Conservation (phyloP, 441 rosid species). For the Geranium incanum region DNA sequence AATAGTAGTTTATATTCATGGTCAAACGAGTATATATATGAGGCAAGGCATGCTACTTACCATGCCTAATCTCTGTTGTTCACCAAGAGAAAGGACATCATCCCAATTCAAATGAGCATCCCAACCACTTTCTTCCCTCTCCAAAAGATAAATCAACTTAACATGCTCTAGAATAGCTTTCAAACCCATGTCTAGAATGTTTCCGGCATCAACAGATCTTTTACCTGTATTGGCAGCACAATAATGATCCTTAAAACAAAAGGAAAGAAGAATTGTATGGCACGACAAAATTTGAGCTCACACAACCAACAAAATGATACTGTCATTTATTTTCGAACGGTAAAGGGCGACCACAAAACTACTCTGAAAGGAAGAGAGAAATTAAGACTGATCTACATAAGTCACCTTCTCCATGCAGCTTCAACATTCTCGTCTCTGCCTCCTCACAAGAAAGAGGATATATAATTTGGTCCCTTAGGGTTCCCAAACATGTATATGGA, state of each 20-base stretch:
- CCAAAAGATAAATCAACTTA: conserved; percentile 74
- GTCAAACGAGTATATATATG: too few species aligned
- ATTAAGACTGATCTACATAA: conserved; percentile 8
- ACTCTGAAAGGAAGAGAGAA: neutral
- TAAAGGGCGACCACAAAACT: too few species aligned
- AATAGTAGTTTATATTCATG: too few species aligned
- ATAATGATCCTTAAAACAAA: conserved; percentile 12
- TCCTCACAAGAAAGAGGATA: conserved; percentile 90
- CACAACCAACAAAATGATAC: too few species aligned
- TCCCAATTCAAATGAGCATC: conserved; percentile 85
- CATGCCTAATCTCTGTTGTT: conserved; percentile 63
- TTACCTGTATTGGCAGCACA: conserved; percentile 38
- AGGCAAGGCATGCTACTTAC: neutral
- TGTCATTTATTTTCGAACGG: too few species aligned
- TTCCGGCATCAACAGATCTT: conserved; percentile 30
- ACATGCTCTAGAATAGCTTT: conserved; percentile 81
- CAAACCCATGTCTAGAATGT: conserved; percentile 51
- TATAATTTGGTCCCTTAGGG: conserved; percentile 96
- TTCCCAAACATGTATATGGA: conserved; percentile 96
- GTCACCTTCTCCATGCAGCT: conserved; percentile 52
- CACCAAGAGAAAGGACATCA: conserved; percentile 92
- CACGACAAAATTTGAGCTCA: neutral
- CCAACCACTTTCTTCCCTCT: conserved; percentile 87
- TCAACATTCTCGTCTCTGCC: conserved; percentile 51
- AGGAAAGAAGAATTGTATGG: neutral